A percentile compares a stretch with the other conserved stretches of the same genome.
These are phyloP conservation scores for Exobasidium cylindrosporum DNA, from an alignment of 1,284 basidiomycete species.

Conservation along the genomic window DNA sequence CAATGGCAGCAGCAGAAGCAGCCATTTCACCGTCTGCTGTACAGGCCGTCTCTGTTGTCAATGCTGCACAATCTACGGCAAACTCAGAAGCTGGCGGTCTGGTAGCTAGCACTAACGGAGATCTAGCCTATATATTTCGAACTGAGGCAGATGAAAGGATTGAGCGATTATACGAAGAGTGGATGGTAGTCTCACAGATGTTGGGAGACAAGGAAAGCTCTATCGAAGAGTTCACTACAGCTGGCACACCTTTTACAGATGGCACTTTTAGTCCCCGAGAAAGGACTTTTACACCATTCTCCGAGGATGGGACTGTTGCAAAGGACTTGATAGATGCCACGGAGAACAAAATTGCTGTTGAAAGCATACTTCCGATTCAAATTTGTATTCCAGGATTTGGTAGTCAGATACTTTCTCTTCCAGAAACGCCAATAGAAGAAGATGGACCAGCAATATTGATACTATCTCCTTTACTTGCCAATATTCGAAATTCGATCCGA, in stretches of 20 bases:
- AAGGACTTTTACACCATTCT: background rate
- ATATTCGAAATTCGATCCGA: conserved; percentile 80
- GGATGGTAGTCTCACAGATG: conserved; percentile 34
- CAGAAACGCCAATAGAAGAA: conserved; percentile 38
- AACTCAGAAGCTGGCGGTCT: conserved; percentile 10
- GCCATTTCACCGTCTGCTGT: background rate
- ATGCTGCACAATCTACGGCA: background rate
- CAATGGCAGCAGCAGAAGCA: conserved; percentile 10
- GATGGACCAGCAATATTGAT: conserved; percentile 78
- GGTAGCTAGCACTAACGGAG: background rate
- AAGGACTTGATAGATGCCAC: background rate
- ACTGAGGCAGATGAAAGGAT: conserved; percentile 50
- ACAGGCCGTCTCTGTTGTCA: background rate
- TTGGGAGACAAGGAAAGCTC: conserved; percentile 26
- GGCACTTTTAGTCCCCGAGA: background rate
- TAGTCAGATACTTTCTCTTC: conserved; percentile 17
- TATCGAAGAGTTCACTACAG: no score
- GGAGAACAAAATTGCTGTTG: conserved; percentile 10
- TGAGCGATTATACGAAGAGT: conserved; percentile 51
- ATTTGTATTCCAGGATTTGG: conserved; percentile 42
- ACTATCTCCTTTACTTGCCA: conserved; percentile 80
- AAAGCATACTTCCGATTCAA: conserved; percentile 30
- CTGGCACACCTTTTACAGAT: background rate
- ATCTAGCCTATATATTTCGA: conserved; percentile 4
- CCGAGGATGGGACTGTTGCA: no score